A percentile compares a stretch with the other conserved stretches of the same genome.
Conservation (phyloP, 2,329 filamentous ascomycete species). For the Hysterium pulicare region DNA sequence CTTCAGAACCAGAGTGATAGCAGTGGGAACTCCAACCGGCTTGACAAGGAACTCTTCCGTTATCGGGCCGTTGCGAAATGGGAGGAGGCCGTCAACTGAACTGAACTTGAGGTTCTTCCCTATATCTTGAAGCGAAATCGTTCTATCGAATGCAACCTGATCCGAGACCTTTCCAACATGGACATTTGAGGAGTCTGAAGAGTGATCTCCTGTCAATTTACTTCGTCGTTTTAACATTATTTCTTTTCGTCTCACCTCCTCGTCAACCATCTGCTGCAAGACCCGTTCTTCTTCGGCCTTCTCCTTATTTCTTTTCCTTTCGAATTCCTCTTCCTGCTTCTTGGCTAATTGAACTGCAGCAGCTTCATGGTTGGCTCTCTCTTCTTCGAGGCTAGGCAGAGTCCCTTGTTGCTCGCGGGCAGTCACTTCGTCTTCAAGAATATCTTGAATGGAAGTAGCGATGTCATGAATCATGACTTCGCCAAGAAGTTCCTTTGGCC, state of each 20-base stretch:
- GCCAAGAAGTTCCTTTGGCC: constrained; percentile 62
- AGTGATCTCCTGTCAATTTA: constrained; percentile 21
- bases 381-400: constrained; percentile 82
- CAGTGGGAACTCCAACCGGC: constrained; percentile 55
- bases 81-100: constrained; percentile 65
- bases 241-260: constrained; percentile 68
- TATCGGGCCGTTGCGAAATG: constrained; percentile 62
- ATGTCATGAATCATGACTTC: constrained; percentile 65
- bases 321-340: constrained; percentile 40
- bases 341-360: constrained; percentile 59
- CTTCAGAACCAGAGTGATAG: constrained; percentile 62
- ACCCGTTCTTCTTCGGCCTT: constrained; percentile 67
- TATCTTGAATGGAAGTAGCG: constrained; percentile 58
- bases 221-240: constrained; percentile 57
- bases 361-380: constrained; percentile 79
- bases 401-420: constrained; percentile 71
- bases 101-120: constrained; percentile 66
- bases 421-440: constrained; percentile 82
- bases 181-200: constrained; percentile 31
- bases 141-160: constrained; percentile 63
- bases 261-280: constrained; percentile 67
- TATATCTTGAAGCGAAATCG: constrained; percentile 60
- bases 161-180: constrained; percentile 33
- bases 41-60: constrained; percentile 71
- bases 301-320: constrained; percentile 43